phyloP scores from a whole-genome alignment of 441 rosid genomes.

The Eutrema salsugineum region DNA sequence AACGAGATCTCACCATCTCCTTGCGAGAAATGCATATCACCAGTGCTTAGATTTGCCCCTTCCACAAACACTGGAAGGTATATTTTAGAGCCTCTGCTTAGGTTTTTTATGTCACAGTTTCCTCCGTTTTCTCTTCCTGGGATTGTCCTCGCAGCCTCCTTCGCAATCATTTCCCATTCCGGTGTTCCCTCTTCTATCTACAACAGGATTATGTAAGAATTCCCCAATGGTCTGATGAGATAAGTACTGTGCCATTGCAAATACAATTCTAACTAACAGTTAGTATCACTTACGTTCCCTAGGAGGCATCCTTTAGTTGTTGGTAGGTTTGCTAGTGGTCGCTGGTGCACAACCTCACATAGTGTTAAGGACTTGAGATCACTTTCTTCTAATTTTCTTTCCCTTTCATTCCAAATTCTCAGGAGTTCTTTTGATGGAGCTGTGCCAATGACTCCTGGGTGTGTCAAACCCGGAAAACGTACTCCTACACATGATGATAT shows the following conservation, averaged over 20 bases:
- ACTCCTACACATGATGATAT: conserved; percentile 50
- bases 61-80: conserved; percentile 90
- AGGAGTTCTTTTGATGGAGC: conserved; percentile 88
- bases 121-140: conserved; percentile 97
- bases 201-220: conserved; percentile 17
- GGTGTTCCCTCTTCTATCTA: conserved; percentile 59
- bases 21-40: conserved; percentile 99
- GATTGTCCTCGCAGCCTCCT: conserved; percentile 80
- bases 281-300: conserved; percentile 49
- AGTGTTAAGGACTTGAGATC: conserved; percentile 49
- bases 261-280: background rate
- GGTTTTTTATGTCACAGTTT: conserved; percentile 89
- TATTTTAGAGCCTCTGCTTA: conserved; percentile 80
- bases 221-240: background rate
- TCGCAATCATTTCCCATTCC: conserved; percentile 79
- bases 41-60: conserved; percentile 87
- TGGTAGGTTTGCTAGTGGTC: conserved; percentile 83
- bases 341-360: conserved; percentile 78
- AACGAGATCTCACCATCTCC: conserved; percentile 94
- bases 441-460: conserved; percentile 85
- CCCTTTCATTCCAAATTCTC: conserved; percentile 81
- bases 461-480: conserved; percentile 85
- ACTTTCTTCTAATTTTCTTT: conserved; percentile 66
- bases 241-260: background rate
- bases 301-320: conserved; percentile 72